Evolutionary conservation across 2,329 filamentous ascomycete genomes (phyloP), one percentile per base, ranked within the genome.

Genomic region (Colletotrichum orchidophilum): DNA sequence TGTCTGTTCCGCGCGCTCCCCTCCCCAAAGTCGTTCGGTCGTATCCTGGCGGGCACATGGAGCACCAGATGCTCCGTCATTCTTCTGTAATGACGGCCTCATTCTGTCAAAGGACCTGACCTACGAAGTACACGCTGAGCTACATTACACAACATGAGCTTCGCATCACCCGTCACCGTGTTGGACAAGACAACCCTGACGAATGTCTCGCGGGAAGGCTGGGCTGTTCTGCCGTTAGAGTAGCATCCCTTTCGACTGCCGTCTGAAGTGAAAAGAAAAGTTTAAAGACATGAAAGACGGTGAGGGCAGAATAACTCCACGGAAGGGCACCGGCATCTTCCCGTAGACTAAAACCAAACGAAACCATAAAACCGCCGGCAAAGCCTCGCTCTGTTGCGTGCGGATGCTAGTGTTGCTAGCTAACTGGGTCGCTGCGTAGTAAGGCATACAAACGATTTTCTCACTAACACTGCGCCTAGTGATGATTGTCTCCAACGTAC

Each of bases 231-330:
- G n/a, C n/a, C n/a, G 9, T 26, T 52, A 29, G n/a, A 50, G 27
- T 64, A 24, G 33, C 53, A 54, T 66, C 31, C 62, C 39, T 52
- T 49, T 31, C 24, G 42, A 42, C 29, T 63, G 46, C 53, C 33
- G 27, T 39, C 62, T 21, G 53, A 59, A 62, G 42, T 33, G 21
- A 52, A 52, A 21, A 46, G 26, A 27, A 60, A 66, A 70, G 21
- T 66, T 49, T 57, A 24, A 63, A 29, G 29, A 57, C 42, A 49
- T 24, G 57, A 70, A 70, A 70, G 67, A 67, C 67, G 67, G 67
- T 67, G 67, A 70, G 33, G 12, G 31, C 21, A 31, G 31, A 35
- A 46, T 15, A 21, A 49, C 21, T 61, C 50, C 24, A 57, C 39
- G 66, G 52, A 65, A 11, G 31, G 21, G 50, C 26, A 54, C 18